Percentiles rank a stretch among this genome's conserved stretches.
Conservation (phyloP, 495 filamentous ascomycete genomes). For the Penicillium lagena region DNA sequence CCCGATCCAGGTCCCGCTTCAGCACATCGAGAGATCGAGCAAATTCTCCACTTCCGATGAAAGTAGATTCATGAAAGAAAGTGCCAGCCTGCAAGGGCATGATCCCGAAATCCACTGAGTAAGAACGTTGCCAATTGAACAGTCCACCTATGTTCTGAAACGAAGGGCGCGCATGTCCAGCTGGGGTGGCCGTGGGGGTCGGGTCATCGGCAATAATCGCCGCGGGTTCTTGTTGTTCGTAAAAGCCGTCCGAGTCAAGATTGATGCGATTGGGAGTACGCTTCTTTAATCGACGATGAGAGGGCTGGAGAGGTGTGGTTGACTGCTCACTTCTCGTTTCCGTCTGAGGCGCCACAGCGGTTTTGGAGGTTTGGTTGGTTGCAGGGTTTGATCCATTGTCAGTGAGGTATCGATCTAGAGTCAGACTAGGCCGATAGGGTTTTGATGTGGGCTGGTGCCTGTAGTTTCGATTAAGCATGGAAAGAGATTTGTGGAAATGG, state of each 20-base stretch:
- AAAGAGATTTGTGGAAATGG: constrained; percentile 23
- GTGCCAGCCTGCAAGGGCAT: constrained; percentile 58
- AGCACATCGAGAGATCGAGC: constrained; percentile 37
- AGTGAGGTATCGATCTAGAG: constrained; percentile 34
- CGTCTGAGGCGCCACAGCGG: neutral
- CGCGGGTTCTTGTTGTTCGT: constrained; percentile 9
- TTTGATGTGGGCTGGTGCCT: constrained; percentile 10
- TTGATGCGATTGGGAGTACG: constrained; percentile 48
- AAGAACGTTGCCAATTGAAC: constrained; percentile 50
- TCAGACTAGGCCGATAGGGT: constrained; percentile 14
- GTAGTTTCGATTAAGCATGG: constrained; percentile 18
- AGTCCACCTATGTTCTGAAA: constrained; percentile 20
- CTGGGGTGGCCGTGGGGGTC: constrained; percentile 2
- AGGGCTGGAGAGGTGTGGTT: neutral
- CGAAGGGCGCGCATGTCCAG: neutral
- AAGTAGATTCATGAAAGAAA: constrained; percentile 70
- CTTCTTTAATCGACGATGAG: constrained; percentile 37
- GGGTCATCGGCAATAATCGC: constrained; percentile 7
- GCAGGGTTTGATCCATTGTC: constrained; percentile 7
- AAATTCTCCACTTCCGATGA: constrained; percentile 70
- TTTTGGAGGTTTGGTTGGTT: neutral
- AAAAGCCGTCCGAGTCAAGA: constrained; percentile 19
- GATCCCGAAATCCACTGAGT: constrained; percentile 71
- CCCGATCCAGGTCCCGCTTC: constrained; percentile 24
- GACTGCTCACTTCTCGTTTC: neutral